phyloP scores from a whole-genome alignment of 306 rosid species.

The Fragaria nilgerrensis region DNA sequence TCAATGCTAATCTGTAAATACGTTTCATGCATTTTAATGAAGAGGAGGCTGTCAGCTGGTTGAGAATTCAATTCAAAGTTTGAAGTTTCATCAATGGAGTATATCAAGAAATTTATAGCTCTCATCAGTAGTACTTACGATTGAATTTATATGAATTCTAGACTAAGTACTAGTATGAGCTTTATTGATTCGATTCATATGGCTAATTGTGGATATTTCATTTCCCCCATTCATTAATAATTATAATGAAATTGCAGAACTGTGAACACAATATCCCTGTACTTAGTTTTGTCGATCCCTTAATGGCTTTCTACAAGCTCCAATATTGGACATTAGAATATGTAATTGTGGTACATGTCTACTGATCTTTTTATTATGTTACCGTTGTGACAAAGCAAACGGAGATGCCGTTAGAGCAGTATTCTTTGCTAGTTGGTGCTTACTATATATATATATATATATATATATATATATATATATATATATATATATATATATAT shows the following conservation, averaged over 20 bases:
- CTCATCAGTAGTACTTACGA: not conserved
- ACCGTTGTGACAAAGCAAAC: too few species aligned
- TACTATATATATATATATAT: too few species aligned
- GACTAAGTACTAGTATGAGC: not conserved
- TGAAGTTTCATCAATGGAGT: slow-evolving; percentile 38
- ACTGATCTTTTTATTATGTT: too few species aligned
- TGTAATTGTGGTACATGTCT: too few species aligned
- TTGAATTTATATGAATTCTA: not conserved
- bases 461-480: too few species aligned
- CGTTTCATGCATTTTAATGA: slow-evolving; percentile 61
- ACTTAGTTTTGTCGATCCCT: not conserved
- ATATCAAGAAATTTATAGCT: slow-evolving; percentile 17
- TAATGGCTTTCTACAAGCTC: too few species aligned
- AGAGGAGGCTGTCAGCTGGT: slow-evolving; percentile 45
- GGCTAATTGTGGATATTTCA: not conserved
- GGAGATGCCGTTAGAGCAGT: too few species aligned
- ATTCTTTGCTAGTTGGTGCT: too few species aligned
- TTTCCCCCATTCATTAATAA: not conserved
- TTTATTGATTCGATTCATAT: not conserved
- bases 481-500: too few species aligned
- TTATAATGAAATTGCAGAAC: not conserved
- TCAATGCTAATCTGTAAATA: slow-evolving; percentile 52
- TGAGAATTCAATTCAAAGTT: slow-evolving; percentile 56
- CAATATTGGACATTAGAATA: too few species aligned
- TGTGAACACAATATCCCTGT: not conserved